phyloP scores from a whole-genome alignment of 208 protist genomes.

The Wallacemonas sp. region DNA sequence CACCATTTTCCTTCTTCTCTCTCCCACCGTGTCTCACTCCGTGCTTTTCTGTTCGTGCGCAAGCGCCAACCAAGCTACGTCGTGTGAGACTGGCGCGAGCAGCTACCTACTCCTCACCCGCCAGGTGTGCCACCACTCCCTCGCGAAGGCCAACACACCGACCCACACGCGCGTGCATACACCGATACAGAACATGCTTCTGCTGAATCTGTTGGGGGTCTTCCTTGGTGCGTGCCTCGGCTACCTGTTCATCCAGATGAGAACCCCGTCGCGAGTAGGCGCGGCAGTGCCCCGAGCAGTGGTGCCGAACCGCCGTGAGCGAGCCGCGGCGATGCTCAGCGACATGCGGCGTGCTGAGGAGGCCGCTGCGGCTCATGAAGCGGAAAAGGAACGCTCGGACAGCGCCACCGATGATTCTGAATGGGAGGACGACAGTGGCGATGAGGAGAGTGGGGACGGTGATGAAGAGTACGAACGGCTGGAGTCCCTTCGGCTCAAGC shows the following conservation, averaged over 20 bases:
- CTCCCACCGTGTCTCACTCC: too few species aligned
- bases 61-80: too few species aligned
- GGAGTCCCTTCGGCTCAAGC: conserved; percentile 58
- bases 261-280: background rate
- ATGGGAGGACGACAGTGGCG: conserved; percentile 10
- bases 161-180: too few species aligned
- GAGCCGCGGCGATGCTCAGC: conserved; percentile 15
- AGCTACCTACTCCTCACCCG: too few species aligned
- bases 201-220: background rate
- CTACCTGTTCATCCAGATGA: background rate
- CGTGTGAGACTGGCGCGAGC: too few species aligned
- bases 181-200: background rate
- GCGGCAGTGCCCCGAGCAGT: background rate
- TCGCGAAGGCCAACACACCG: too few species aligned
- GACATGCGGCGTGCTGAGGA: conserved; percentile 5
- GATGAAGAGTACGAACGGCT: conserved; percentile 52
- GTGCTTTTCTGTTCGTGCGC: too few species aligned
- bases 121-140: too few species aligned
- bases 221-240: background rate
- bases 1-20: too few species aligned
- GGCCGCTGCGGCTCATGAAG: background rate
- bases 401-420: conserved; percentile 15
- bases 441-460: conserved; percentile 25
- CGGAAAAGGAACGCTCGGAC: background rate
- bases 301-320: conserved; percentile 7